phyloP scores from a whole-genome alignment of 2,329 filamentous ascomycete species.

The Penicillium thymicola region DNA sequence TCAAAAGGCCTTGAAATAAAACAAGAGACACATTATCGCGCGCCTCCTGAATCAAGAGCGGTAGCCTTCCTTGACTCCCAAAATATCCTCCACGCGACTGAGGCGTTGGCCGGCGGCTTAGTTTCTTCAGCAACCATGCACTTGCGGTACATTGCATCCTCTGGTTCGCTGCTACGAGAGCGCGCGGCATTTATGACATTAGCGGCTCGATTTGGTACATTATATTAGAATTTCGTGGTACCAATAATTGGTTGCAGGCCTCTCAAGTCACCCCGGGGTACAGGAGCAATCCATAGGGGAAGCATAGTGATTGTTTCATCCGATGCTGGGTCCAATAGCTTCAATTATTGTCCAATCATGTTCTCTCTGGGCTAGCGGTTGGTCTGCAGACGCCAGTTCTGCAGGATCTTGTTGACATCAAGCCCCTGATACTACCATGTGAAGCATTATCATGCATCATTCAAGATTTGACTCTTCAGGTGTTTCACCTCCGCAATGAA shows the following conservation, averaged over 20 bases:
- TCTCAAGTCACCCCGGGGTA: not conserved
- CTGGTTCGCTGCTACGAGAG: constrained; percentile 2
- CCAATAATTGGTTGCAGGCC: not conserved
- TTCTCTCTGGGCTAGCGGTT: not conserved
- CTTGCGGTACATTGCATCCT: not conserved
- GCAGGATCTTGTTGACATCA: not conserved
- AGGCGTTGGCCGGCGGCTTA: constrained; percentile 3
- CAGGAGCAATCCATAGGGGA: not conserved
- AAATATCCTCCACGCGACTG: not conserved
- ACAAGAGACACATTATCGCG: constrained; percentile 11
- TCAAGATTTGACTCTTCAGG: not conserved
- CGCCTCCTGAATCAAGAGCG: constrained; percentile 10
- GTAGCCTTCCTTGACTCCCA: not conserved
- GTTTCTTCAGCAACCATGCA: constrained; percentile 10
- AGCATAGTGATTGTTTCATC: not conserved
- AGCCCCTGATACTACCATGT: not conserved
- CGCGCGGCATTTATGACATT: constrained; percentile 7
- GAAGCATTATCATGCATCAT: not conserved
- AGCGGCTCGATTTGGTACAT: not conserved
- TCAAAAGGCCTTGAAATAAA: not conserved
- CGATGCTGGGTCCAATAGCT: not conserved
- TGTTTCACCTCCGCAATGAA: not conserved
- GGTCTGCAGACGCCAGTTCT: not conserved
- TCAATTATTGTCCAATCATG: not conserved
- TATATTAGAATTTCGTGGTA: not conserved